Evolutionary conservation across 2,329 filamentous ascomycete genomes (phyloP).

Genomic region (Ampelomyces quisqualis): DNA sequence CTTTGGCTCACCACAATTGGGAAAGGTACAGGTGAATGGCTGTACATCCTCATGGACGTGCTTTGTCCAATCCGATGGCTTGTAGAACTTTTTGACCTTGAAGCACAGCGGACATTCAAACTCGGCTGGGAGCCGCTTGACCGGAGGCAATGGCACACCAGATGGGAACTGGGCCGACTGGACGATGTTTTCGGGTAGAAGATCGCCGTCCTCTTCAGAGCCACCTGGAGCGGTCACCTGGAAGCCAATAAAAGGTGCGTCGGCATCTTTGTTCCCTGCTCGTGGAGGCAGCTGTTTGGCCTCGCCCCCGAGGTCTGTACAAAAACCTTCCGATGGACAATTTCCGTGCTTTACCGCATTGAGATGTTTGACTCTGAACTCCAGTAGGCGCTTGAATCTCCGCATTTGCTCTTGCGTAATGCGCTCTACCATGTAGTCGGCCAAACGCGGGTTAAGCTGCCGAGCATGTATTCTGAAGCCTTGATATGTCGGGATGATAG

Average conservation of each 20-base stretch:
- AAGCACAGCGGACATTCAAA: slow-evolving; percentile 91
- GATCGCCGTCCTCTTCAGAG: slow-evolving; percentile 66
- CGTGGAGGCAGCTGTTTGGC: slow-evolving; percentile 62
- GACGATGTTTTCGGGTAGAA: slow-evolving; percentile 66
- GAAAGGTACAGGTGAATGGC: slow-evolving; percentile 90
- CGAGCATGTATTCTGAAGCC: slow-evolving; percentile 77
- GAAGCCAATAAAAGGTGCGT: slow-evolving; percentile 57
- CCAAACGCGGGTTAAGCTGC: slow-evolving; percentile 71
- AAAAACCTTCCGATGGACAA: slow-evolving; percentile 64
- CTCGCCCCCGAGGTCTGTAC: slow-evolving; percentile 67
- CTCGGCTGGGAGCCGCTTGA: slow-evolving; percentile 73
- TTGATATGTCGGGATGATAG: slow-evolving; percentile 69
- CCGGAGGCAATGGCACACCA: slow-evolving; percentile 80
- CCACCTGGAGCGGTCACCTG: slow-evolving; percentile 57
- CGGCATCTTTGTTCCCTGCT: slow-evolving; percentile 60
- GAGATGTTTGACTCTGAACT: slow-evolving; percentile 68
- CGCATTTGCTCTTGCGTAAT: slow-evolving; percentile 78
- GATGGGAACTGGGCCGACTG: slow-evolving; percentile 72
- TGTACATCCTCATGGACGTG: slow-evolving; percentile 93
- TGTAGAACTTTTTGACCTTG: slow-evolving; percentile 78
- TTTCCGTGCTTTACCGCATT: slow-evolving; percentile 56
- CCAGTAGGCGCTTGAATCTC: slow-evolving; percentile 76
- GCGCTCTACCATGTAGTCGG: slow-evolving; percentile 70
- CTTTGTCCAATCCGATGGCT: slow-evolving; percentile 96
- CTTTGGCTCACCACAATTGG: slow-evolving; percentile 77